These are phyloP conservation scores for Taiozyma sp. DNA, from an alignment of 1,139 yeast genomes.

Conservation along the genomic window DNA sequence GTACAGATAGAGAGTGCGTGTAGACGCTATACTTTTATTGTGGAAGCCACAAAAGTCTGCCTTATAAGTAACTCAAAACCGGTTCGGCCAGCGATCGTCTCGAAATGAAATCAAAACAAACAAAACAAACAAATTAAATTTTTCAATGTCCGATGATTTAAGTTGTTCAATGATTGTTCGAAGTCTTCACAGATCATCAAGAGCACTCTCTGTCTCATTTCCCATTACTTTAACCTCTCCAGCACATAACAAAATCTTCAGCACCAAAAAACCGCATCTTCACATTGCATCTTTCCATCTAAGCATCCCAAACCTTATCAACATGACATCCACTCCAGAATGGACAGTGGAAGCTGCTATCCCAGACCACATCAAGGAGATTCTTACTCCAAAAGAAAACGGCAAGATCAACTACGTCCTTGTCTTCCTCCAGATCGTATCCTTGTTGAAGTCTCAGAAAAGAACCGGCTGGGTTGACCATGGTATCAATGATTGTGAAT, in stretches of 20 bases:
- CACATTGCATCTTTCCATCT: background rate
- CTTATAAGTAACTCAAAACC: too few species aligned
- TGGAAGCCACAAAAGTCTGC: too few species aligned
- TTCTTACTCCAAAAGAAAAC: conserved; percentile 28
- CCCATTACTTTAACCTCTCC: background rate
- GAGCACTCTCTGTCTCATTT: background rate
- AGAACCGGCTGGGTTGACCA: conserved; percentile 95
- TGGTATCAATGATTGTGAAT: conserved; percentile 57
- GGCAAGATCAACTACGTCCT: conserved; percentile 42
- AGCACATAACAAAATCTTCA: too few species aligned
- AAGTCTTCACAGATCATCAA: background rate
- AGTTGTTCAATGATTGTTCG: background rate
- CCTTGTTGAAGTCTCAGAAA: conserved; percentile 70
- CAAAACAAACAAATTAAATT: background rate
- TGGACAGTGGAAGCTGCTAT: conserved; percentile 63
- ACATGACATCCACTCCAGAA: conserved; percentile 8
- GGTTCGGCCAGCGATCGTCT: too few species aligned
- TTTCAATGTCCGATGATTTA: background rate
- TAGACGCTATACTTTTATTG: too few species aligned
- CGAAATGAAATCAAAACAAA: background rate
- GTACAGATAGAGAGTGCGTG: background rate
- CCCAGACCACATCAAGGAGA: conserved; percentile 44
- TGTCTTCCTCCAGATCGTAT: conserved; percentile 73
- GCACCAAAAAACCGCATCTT: background rate
- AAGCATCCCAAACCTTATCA: background rate